Conservation (phyloP, 2,329 filamentous ascomycete genomes). For the Aspergillus aculeatinus region DNA sequence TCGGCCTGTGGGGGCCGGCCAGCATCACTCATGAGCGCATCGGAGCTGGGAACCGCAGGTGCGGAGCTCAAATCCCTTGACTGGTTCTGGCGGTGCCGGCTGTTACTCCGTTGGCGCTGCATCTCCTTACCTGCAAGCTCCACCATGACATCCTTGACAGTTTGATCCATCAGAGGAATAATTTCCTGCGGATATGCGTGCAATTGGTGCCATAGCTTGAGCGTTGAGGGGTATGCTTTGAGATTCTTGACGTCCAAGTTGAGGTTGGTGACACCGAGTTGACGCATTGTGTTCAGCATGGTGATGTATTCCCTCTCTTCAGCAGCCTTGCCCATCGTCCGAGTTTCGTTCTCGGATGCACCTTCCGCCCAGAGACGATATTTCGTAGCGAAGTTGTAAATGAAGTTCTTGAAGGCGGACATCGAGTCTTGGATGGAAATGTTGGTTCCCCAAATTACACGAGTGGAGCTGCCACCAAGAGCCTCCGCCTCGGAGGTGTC, state of each 20-base stretch:
- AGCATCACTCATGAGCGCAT: conserved; percentile 54
- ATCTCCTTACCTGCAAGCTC: conserved; percentile 82
- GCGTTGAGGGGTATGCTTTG: conserved; percentile 86
- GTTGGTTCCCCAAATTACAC: conserved; percentile 95
- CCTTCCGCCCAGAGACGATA: conserved; percentile 91
- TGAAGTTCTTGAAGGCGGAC: conserved; percentile 83
- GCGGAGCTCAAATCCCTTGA: conserved; percentile 66
- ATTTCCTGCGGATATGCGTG: conserved; percentile 95
- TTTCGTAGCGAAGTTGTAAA: conserved; percentile 87
- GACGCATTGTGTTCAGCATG: conserved; percentile 85
- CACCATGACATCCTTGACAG: conserved; percentile 88
- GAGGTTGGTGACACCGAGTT: conserved; percentile 77
- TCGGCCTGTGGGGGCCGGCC: conserved; percentile 36
- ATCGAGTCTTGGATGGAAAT: conserved; percentile 90
- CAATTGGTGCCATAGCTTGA: conserved; percentile 93
- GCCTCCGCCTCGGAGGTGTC: conserved; percentile 89
- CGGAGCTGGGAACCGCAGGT: conserved; percentile 76
- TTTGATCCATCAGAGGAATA: conserved; percentile 93
- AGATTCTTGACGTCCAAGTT: conserved; percentile 88
- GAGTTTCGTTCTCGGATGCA: conserved; percentile 72
- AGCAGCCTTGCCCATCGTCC: conserved; percentile 64
- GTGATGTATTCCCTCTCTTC: conserved; percentile 80
- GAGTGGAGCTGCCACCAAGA: conserved; percentile 76
- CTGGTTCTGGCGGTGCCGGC: conserved; percentile 48
- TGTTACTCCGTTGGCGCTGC: conserved; percentile 63